phyloP scores from a whole-genome alignment of 2,329 filamentous ascomycete species.

The Blastomyces parvus region DNA sequence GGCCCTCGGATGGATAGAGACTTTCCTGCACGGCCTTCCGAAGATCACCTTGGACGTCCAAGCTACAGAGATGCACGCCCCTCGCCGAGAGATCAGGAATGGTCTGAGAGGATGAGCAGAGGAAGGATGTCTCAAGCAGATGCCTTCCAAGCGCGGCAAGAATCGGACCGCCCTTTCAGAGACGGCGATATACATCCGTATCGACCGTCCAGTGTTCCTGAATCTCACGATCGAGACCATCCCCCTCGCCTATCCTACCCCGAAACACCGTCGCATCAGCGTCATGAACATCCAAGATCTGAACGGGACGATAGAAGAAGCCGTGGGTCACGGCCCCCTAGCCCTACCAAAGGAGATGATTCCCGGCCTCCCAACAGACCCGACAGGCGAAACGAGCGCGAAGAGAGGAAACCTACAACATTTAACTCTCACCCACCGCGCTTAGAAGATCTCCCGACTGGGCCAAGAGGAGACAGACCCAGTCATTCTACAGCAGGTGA shows the following conservation, averaged over 20 bases:
- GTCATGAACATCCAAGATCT: conserved; percentile 11
- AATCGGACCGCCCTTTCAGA: conserved; percentile 14
- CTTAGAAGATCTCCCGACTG: conserved; percentile 43
- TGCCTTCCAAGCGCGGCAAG: conserved; percentile 20
- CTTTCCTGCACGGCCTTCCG: conserved; percentile 26
- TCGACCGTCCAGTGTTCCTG: conserved; percentile 17
- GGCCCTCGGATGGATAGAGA: conserved; percentile 22
- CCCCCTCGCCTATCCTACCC: conserved; percentile 9
- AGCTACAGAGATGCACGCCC: conserved; percentile 28
- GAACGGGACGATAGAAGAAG: conserved; percentile 16
- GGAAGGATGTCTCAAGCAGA: conserved; percentile 25
- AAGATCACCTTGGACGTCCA: conserved; percentile 33
- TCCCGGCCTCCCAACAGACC: conserved; percentile 13
- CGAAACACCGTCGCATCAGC: conserved; percentile 10
- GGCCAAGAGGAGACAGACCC: conserved; percentile 36
- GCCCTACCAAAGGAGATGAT: conserved; percentile 15
- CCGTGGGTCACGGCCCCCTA: conserved; percentile 17
- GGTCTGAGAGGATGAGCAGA: conserved; percentile 29
- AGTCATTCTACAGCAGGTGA: conserved; percentile 16
- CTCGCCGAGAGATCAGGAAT: conserved; percentile 28
- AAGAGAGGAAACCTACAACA: conserved; percentile 27
- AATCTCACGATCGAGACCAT: conserved; percentile 11
- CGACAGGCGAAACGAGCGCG: conserved; percentile 27
- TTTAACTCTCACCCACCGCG: conserved; percentile 22
- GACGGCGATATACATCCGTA: conserved; percentile 23